These are phyloP conservation scores for Petasospora fabianii DNA, from an alignment of 1,139 yeast genomes.

Conservation along the genomic window DNA sequence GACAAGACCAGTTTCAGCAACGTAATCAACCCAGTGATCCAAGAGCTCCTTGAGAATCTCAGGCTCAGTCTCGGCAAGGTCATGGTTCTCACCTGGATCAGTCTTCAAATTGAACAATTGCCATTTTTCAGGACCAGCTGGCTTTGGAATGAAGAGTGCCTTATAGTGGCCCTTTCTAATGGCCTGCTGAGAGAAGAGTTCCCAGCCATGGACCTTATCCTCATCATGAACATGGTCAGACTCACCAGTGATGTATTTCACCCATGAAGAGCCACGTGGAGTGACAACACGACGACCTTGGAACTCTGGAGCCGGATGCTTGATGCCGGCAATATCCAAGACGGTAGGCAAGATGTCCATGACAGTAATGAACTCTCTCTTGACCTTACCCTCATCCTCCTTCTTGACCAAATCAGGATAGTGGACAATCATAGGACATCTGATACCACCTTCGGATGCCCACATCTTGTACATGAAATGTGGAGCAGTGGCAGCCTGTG, in stretches of 20 bases:
- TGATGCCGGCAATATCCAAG: conserved; percentile 43
- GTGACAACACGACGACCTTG: conserved; percentile 38
- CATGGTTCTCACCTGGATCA: conserved; percentile 48
- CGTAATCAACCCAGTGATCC: conserved; percentile 49
- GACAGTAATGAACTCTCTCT: conserved; percentile 45
- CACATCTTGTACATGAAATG: conserved; percentile 39
- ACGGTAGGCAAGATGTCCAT: conserved; percentile 58
- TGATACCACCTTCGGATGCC: conserved; percentile 48
- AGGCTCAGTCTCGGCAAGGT: conserved; percentile 35
- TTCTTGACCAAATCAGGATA: conserved; percentile 33
- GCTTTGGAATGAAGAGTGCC: conserved; percentile 46
- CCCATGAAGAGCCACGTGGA: conserved; percentile 36
- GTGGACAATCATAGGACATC: conserved; percentile 47
- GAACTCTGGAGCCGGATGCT: conserved; percentile 37
- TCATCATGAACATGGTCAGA: conserved; percentile 28
- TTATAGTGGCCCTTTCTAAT: conserved; percentile 47
- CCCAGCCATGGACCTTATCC: conserved; percentile 55
- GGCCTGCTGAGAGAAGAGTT: conserved; percentile 53
- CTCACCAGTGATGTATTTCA: conserved; percentile 32
- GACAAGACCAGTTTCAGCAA: conserved; percentile 49
- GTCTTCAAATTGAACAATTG: conserved; percentile 41
- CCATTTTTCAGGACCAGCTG: conserved; percentile 49
- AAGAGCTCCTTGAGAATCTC: conserved; percentile 38
- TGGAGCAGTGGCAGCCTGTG: conserved; percentile 64
- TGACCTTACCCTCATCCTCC: conserved; percentile 29